Evolutionary conservation across 176 grass and related monocot genomes (phyloP), one percentile per base, ranked within the genome.

Genomic region (Hyparrhenia diplandra): DNA sequence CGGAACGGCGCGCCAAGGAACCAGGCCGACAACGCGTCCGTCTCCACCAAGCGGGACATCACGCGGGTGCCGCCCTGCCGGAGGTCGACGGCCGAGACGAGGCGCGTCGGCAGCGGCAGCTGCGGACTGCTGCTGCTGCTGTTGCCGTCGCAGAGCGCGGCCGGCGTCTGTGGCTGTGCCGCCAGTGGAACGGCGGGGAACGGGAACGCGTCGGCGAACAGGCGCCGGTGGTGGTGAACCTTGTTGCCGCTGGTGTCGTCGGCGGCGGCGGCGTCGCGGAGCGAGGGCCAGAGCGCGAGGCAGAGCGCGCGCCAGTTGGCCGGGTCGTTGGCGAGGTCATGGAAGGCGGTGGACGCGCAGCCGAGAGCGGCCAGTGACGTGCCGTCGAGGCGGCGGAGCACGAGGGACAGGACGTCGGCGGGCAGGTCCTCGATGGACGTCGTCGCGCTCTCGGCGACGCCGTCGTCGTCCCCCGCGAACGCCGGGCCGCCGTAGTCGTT

Each of bases 11-110:
- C 77, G 47, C 87, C 84, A 0, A 82, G 77, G 89, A 95, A 99
- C 92, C 93, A 95, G 24, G 12, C 34, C 31, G 31, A 87, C 0
- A 84, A 69, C 23, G 89, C 74, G 75, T 93, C 93, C 2, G 92
- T 91, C 73, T 91, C 92, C 25, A 91, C 71, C 12, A 90, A 82
- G 64, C 85, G 82, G 69, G 93, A 99, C 69, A 95, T 88, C 20
- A 96, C 40, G 72, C 76, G 27, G 20, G 13, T 66, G 62, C 80
- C 97, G 2, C n/a, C 16, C 42, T 91, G 87, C 39, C 70, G 78
- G 30, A 99, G 85, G 88, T 99, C 90, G 6, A 99, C 87, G 17
- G 96, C 96, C 11, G 90, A 95, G 80, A 99, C 82, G 40, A 99
- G 88, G 63, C 86, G 82, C 12, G 32, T 0, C 0, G 86, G 90